A percentile compares a stretch with the other conserved stretches of the same genome.
These are phyloP conservation scores for Saksenaea vasiformis DNA, from an alignment of 371 early-diverging fungal species.

Conservation along the genomic window DNA sequence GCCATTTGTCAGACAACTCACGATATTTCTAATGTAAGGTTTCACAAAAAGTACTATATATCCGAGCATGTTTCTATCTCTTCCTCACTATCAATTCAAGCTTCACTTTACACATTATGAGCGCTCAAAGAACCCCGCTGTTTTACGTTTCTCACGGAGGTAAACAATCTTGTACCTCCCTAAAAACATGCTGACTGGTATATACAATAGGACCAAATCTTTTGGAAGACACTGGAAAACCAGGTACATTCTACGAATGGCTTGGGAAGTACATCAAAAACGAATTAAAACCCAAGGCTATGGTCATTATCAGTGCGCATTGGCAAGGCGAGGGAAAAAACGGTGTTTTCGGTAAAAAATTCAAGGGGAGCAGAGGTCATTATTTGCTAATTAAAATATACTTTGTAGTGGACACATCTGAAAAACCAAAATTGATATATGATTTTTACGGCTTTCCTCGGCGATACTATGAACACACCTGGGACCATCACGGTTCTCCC, in stretches of 20 bases:
- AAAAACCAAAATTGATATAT: slow-evolving; percentile 59
- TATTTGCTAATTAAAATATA: background rate
- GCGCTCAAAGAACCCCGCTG: slow-evolving; percentile 28
- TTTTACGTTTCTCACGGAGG: slow-evolving; percentile 51
- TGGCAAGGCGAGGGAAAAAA: slow-evolving; percentile 52
- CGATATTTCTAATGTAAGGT: no score
- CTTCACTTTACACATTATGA: background rate
- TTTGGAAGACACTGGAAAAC: slow-evolving; percentile 48
- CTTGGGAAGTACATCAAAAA: slow-evolving; percentile 50
- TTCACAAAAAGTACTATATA: no score
- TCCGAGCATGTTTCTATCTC: no score
- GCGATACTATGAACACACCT: slow-evolving; percentile 55
- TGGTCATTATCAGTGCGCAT: slow-evolving; percentile 60
- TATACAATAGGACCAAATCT: slow-evolving; percentile 52
- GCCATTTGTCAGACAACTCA: no score
- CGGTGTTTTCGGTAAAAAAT: slow-evolving; percentile 33
- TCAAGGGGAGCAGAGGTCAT: background rate
- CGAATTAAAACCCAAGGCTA: slow-evolving; percentile 50
- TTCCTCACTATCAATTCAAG: no score
- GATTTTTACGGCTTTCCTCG: slow-evolving; percentile 67
- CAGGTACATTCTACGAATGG: slow-evolving; percentile 46
- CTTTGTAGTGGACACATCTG: slow-evolving; percentile 39
- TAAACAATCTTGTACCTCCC: slow-evolving; percentile 9
- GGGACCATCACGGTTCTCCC: slow-evolving; percentile 60
- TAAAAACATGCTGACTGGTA: slow-evolving; percentile 20